These are phyloP conservation scores for Coriolopsis trogii DNA, from an alignment of 1,284 basidiomycete species.

Conservation along the genomic window DNA sequence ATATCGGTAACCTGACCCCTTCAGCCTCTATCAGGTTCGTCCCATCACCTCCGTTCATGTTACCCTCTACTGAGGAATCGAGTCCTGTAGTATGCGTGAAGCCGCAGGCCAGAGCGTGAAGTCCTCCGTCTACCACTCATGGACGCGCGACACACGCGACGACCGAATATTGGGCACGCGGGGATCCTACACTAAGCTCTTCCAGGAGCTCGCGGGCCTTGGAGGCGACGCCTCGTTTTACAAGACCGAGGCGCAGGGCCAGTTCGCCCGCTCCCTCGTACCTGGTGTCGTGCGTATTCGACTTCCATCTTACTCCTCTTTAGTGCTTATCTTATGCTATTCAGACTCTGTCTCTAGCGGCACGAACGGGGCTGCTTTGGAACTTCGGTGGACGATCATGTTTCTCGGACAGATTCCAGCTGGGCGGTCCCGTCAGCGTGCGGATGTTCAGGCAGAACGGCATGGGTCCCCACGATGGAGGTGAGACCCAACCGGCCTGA, in stretches of 20 bases:
- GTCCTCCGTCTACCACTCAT: constrained; percentile 83
- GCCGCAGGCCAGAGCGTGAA: constrained; percentile 82
- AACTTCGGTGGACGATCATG: constrained; percentile 51
- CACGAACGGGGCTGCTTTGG: constrained; percentile 65
- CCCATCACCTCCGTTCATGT: not conserved
- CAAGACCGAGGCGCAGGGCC: constrained; percentile 73
- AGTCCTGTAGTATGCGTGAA: constrained; percentile 78
- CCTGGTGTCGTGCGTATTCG: constrained; percentile 55
- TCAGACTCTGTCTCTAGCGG: constrained; percentile 67
- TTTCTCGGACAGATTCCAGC: constrained; percentile 88
- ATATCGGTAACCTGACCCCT: constrained; percentile 71
- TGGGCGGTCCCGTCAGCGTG: constrained; percentile 92
- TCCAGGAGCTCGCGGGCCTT: constrained; percentile 79
- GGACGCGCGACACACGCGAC: constrained; percentile 80
- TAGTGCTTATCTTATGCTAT: constrained; percentile 1
- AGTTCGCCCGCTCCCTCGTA: constrained; percentile 62
- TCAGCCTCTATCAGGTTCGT: constrained; percentile 80
- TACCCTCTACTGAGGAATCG: not conserved
- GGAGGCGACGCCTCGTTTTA: constrained; percentile 74
- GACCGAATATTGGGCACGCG: constrained; percentile 66
- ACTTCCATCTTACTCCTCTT: not conserved
- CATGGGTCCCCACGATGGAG: constrained; percentile 81
- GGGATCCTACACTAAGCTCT: constrained; percentile 66
- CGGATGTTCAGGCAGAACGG: constrained; percentile 86
- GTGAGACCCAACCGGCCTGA: constrained; percentile 44